A percentile compares a stretch with the other conserved stretches of the same genome.
phyloP scores from a whole-genome alignment of 2,329 filamentous ascomycete species.

The Hypoxylon sp. region DNA sequence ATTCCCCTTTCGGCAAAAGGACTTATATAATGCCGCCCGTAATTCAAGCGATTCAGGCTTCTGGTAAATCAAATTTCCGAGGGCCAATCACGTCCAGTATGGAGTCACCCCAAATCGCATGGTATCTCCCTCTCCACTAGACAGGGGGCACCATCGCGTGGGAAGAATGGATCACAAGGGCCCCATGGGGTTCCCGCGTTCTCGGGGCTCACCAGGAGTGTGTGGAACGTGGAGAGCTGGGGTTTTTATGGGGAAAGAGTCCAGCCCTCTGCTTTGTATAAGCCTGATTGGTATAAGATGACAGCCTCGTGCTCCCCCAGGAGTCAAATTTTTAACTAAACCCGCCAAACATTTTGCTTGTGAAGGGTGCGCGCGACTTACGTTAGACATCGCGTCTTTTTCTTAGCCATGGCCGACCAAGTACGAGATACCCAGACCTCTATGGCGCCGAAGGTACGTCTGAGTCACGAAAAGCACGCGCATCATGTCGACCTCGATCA shows the following conservation, averaged over 20 bases:
- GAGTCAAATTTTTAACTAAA: not conserved
- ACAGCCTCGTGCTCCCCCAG: constrained; percentile 4
- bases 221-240: constrained; percentile 17
- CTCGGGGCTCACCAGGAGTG: constrained; percentile 13
- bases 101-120: constrained; percentile 19
- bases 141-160: constrained; percentile 12
- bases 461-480: constrained; percentile 23
- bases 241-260: not conserved
- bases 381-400: not conserved
- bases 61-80: constrained; percentile 22
- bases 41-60: not conserved
- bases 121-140: constrained; percentile 9
- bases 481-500: constrained; percentile 18
- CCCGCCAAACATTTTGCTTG: not conserved
- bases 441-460: constrained; percentile 17
- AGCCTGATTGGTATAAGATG: constrained; percentile 23
- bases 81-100: constrained; percentile 17
- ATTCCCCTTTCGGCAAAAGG: constrained; percentile 25
- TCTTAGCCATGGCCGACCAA: constrained; percentile 24
- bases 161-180: constrained; percentile 5
- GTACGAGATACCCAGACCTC: constrained; percentile 8
- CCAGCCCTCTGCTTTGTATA: not conserved
- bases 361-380: not conserved
- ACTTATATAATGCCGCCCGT: constrained; percentile 32
- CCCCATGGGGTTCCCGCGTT: constrained; percentile 30